Base-by-base conservation (phyloP, 148 eudicot species). In the Nepenthes mirabilis region DNA sequence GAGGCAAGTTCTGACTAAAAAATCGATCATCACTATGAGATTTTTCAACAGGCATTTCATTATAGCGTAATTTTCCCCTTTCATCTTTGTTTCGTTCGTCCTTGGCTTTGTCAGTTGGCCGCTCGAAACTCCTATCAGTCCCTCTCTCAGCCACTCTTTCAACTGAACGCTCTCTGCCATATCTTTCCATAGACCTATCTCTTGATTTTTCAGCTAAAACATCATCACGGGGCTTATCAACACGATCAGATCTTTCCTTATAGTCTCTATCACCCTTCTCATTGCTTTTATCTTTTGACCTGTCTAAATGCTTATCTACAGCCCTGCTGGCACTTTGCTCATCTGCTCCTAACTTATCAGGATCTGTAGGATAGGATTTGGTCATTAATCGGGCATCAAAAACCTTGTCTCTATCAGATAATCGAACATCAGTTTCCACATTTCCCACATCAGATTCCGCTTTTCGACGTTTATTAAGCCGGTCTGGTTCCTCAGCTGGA, bases 1-100 rank as follows among this genome's bases (percentile, higher is more conserved):
- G 99, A 6, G 99, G 99, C 77, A 93, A 82, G 69, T 77, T 71
- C 76, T 93, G 94, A 69, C 82, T 81, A 67, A 80, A 77, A 70
- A 86, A 86, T 14, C 94, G 78, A 58, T 88, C 98, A 63, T 88
- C 97, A 57, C 2, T 43, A 47, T 84, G 87, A 61, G 84, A 67
- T 68, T 85, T 91, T 10, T 88, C 98, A 43, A 60, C 52, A 43
- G 90, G 40, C 32, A 78, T 47, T 55, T 93, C 98, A 64, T 33
- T 79, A 60, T 84, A 69, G 2, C 98, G 83, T 70, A 68, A 50
- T 76, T 88, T 91, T 53, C 71, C 72, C 65, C 93, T 72, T 51
- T 91, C 97, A 65, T 91, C 97, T 78, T 89, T 86, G 69, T 58
- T 79, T 71, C 88, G 84, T 43, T 90, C 97, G 64, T 86, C 95